Evolutionary conservation across 2,329 filamentous ascomycete species (phyloP).

Genomic region (Neofusicoccum kwambonambiense): DNA sequence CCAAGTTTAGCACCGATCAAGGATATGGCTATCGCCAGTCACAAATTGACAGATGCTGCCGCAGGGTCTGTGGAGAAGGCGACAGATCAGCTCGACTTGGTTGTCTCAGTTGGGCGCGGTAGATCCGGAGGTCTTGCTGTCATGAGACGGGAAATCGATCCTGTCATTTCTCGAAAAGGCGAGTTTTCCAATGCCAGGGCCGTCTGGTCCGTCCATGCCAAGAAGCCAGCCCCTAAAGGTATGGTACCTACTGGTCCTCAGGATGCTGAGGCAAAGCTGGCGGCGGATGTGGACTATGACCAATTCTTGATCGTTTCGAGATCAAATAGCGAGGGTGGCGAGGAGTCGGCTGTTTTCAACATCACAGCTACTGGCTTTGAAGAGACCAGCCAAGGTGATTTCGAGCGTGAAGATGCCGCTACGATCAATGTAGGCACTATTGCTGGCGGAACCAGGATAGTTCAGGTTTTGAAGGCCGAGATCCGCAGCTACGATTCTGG

Average conservation of each 20-base stretch:
- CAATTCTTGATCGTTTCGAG: conserved; percentile 83
- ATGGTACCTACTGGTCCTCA: conserved; percentile 48
- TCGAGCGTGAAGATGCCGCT: conserved; percentile 82
- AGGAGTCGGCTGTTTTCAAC: conserved; percentile 75
- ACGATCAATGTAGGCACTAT: conserved; percentile 85
- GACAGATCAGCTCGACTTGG: conserved; percentile 47
- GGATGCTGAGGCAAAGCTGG: conserved; percentile 37
- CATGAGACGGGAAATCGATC: conserved; percentile 75
- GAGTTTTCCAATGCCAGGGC: conserved; percentile 71
- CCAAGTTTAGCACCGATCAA: conserved; percentile 77
- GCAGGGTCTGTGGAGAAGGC: neutral
- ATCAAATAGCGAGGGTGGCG: conserved; percentile 61
- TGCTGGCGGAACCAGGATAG: conserved; percentile 74
- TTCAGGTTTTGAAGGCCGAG: conserved; percentile 84
- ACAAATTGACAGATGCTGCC: conserved; percentile 22
- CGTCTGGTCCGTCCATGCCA: conserved; percentile 77
- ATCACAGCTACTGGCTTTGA: conserved; percentile 73
- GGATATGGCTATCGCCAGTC: conserved; percentile 68
- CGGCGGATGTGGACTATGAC: conserved; percentile 63
- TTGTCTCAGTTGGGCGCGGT: conserved; percentile 62
- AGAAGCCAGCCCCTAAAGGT: conserved; percentile 63
- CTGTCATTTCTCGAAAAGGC: conserved; percentile 67
- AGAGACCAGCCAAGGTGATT: conserved; percentile 78
- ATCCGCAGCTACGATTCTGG: conserved; percentile 87
- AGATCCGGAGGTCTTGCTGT: conserved; percentile 69